phyloP scores from a whole-genome alignment of 2,329 filamentous ascomycete genomes.

The Pochonia chlamydosporia region DNA sequence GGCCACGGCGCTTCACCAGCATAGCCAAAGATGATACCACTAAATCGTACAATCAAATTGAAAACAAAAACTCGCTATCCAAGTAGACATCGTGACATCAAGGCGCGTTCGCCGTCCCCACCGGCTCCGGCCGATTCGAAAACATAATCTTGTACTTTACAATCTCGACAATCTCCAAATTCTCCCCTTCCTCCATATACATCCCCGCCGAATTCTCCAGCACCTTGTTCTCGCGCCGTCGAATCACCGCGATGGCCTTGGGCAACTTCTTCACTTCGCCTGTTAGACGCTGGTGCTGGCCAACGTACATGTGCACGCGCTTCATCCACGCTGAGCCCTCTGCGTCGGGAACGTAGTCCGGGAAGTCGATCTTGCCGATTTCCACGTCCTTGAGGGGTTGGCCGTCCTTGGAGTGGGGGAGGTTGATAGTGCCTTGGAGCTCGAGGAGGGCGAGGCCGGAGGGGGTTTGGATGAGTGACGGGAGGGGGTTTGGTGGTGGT shows the following conservation, averaged over 20 bases:
- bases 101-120: conserved; percentile 39
- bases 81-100: background rate
- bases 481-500: conserved; percentile 54
- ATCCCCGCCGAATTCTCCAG: conserved; percentile 40
- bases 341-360: conserved; percentile 53
- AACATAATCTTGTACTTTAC: conserved; percentile 85
- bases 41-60: background rate
- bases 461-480: conserved; percentile 79
- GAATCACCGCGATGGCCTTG: conserved; percentile 73
- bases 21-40: background rate
- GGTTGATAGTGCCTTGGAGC: conserved; percentile 85
- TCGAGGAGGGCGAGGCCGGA: conserved; percentile 85
- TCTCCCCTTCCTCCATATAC: conserved; percentile 30
- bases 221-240: conserved; percentile 40
- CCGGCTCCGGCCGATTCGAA: conserved; percentile 76
- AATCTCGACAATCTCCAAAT: conserved; percentile 81
- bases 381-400: conserved; percentile 21
- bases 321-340: conserved; percentile 76
- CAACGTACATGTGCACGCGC: conserved; percentile 80
- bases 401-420: conserved; percentile 43
- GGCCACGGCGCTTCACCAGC: background rate
- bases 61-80: background rate
- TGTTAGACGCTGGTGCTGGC: conserved; percentile 79
- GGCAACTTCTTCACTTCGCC: conserved; percentile 86
- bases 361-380: conserved; percentile 73